A percentile compares a stretch with the other conserved stretches of the same genome.
Conservation (phyloP, 768 basidiomycete genomes). For the Auricularia cornea region DNA sequence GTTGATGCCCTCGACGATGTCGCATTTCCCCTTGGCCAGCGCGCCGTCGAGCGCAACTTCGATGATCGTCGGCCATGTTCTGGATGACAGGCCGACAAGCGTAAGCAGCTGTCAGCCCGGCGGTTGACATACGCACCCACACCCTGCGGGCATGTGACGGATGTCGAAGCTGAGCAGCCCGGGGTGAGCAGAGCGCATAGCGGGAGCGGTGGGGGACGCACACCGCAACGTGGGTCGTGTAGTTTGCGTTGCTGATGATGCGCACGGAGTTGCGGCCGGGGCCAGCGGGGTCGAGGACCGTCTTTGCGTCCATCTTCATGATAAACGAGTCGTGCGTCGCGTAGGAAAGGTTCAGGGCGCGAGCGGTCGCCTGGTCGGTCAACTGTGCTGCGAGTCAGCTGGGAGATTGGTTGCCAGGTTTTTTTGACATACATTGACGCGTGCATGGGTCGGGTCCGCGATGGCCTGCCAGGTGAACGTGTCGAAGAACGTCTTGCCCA, state of each 20-base stretch:
- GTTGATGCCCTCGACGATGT: constrained; percentile 24
- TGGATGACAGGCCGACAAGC: constrained; percentile 4
- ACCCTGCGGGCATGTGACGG: constrained; percentile 54
- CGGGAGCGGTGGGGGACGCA: constrained; percentile 20
- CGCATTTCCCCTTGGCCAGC: constrained; percentile 38
- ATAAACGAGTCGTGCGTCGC: constrained; percentile 45
- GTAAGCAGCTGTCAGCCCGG: constrained; percentile 3
- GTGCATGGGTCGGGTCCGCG: constrained; percentile 56
- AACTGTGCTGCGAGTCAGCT: neutral
- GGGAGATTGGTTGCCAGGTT: neutral
- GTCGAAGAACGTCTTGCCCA: constrained; percentile 41
- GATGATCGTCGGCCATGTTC: constrained; percentile 45
- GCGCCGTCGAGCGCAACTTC: constrained; percentile 32
- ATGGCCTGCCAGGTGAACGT: constrained; percentile 42
- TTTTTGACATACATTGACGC: constrained; percentile 40
- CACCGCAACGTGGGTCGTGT: constrained; percentile 46
- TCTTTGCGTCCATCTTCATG: constrained; percentile 47
- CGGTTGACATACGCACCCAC: constrained; percentile 31
- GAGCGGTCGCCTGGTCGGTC: constrained; percentile 35
- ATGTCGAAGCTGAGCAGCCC: constrained; percentile 33
- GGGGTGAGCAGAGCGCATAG: constrained; percentile 6
- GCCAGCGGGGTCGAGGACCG: constrained; percentile 35
- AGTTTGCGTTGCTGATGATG: constrained; percentile 43
- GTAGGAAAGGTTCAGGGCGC: constrained; percentile 47
- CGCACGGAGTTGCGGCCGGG: constrained; percentile 54